phyloP scores from a whole-genome alignment of 768 basidiomycete genomes.

The Coprinopsis strossmayeri region DNA sequence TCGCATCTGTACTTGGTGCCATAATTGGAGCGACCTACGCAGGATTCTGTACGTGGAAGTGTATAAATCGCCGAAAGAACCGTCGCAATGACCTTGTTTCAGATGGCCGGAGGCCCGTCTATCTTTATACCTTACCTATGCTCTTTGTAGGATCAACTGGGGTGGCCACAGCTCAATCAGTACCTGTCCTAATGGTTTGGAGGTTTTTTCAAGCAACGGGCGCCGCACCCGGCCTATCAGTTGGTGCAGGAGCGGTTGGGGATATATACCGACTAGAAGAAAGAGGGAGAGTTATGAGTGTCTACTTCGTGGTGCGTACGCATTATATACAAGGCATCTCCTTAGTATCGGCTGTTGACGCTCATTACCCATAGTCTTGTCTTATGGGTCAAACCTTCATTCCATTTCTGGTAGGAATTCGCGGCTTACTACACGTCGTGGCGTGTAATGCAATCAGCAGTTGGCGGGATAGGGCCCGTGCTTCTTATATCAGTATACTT shows the following conservation, averaged over 20 bases:
- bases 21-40: slow-evolving; percentile 30
- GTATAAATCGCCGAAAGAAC: too few relatives aligned
- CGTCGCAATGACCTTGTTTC: not conserved
- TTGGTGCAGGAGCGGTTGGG: slow-evolving; percentile 54
- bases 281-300: slow-evolving; percentile 51
- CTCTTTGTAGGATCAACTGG: slow-evolving; percentile 55
- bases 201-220: slow-evolving; percentile 65
- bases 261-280: slow-evolving; percentile 65
- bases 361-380: slow-evolving; percentile 29
- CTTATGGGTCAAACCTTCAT: slow-evolving; percentile 58
- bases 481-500: slow-evolving; percentile 32
- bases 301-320: slow-evolving; percentile 44
- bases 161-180: slow-evolving; percentile 38
- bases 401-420: slow-evolving; percentile 47
- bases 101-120: slow-evolving; percentile 67
- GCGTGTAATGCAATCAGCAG: slow-evolving; percentile 47
- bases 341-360: not conserved
- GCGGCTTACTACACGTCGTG: slow-evolving; percentile 59
- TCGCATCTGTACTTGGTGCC: slow-evolving; percentile 26
- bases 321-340: not conserved
- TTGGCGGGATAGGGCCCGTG: slow-evolving; percentile 35
- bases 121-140: slow-evolving; percentile 53
- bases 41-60: slow-evolving; percentile 34
- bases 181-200: slow-evolving; percentile 49
- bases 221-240: slow-evolving; percentile 46